Evolutionary conservation across 2,329 filamentous ascomycete species (phyloP).

Genomic region (Xylaria sp.): DNA sequence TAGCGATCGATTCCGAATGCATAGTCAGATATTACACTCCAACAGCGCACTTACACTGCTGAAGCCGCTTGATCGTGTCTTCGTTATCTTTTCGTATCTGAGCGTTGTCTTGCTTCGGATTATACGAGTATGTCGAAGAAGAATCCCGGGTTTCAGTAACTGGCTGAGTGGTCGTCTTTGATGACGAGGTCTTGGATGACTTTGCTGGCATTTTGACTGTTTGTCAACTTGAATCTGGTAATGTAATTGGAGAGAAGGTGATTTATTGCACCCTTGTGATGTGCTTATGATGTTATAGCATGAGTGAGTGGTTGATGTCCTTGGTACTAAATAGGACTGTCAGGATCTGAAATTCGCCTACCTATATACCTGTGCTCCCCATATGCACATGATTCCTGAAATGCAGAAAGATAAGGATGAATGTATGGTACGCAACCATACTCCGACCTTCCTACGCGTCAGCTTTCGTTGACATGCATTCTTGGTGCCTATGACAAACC

Average conservation of each 20-base stretch:
- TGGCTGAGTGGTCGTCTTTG: conserved; percentile 17
- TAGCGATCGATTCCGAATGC: background rate
- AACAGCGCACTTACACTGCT: conserved; percentile 23
- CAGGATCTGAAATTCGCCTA: background rate
- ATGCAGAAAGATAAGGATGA: background rate
- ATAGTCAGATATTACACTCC: background rate
- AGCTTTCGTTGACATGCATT: conserved; percentile 20
- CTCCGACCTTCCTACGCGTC: conserved; percentile 22
- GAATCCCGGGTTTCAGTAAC: conserved; percentile 27
- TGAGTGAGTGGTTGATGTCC: background rate
- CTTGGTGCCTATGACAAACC: conserved; percentile 22
- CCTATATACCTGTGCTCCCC: conserved; percentile 18
- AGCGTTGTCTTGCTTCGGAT: conserved; percentile 25
- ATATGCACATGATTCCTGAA: background rate
- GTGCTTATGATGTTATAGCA: background rate
- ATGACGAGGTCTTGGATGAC: conserved; percentile 21
- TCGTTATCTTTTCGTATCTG: conserved; percentile 23
- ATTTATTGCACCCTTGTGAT: background rate
- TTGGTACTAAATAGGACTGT: conserved; percentile 1
- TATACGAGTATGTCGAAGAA: conserved; percentile 36
- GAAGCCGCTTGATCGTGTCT: conserved; percentile 22
- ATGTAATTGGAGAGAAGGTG: background rate
- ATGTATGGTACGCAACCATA: conserved; percentile 4
- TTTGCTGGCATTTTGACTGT: conserved; percentile 30
- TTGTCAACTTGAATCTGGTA: background rate